A percentile compares a stretch with the other conserved stretches of the same genome.
Evolutionary conservation across 345 rosid genomes (phyloP).

Genomic region (Erysimum cheiranthoides): DNA sequence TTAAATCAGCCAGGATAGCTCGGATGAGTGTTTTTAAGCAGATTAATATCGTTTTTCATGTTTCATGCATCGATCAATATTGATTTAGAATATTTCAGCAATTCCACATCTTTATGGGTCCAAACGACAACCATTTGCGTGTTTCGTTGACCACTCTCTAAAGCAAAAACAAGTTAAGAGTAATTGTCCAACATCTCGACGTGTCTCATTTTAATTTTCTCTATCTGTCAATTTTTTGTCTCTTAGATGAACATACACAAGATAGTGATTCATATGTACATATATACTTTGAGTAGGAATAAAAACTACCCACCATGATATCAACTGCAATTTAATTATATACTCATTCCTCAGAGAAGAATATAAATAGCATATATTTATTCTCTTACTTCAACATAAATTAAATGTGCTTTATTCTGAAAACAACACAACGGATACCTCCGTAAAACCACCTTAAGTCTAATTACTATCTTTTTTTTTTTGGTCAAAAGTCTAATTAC

Average conservation of each 20-base stretch:
- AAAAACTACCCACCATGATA: constrained; percentile 26
- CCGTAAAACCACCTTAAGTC: background rate
- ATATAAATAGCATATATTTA: background rate
- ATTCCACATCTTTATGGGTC: constrained; percentile 9
- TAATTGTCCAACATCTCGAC: constrained; percentile 30
- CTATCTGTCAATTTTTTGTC: constrained; percentile 23
- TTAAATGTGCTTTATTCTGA: constrained; percentile 10
- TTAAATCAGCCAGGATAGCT: background rate
- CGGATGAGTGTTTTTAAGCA: background rate
- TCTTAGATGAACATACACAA: constrained; percentile 15
- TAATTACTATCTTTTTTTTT: background rate
- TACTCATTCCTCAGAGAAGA: constrained; percentile 7
- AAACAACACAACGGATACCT: constrained; percentile 13
- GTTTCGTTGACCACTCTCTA: constrained; percentile 37
- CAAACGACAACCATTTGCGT: constrained; percentile 33
- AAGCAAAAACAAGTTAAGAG: constrained; percentile 30
- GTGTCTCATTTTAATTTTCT: constrained; percentile 3
- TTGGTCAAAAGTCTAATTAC: constrained; percentile 2
- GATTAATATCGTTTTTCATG: background rate
- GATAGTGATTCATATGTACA: constrained; percentile 11
- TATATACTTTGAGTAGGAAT: constrained; percentile 19
- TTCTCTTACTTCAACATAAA: background rate
- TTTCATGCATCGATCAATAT: background rate
- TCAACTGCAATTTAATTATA: constrained; percentile 16
- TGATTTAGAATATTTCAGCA: background rate